Conservation (phyloP, 495 filamentous ascomycete species). For the Aspergillus taichungensis region DNA sequence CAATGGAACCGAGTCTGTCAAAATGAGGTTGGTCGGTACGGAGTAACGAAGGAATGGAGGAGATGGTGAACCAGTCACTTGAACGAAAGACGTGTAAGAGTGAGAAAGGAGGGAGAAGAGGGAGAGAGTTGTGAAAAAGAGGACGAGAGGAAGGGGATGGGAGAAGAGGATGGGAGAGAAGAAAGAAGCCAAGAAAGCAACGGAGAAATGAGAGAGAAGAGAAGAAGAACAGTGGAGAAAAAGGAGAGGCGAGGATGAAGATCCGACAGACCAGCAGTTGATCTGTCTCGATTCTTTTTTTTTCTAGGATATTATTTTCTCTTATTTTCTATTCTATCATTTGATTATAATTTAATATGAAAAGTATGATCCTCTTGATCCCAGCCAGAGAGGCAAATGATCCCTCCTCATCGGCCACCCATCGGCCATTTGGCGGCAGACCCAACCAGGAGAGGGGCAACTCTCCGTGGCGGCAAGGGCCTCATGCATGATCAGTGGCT, state of each 20-base stretch:
- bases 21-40: not conserved
- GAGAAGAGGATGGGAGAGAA: conserved; percentile 1
- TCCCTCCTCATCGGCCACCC: too few species aligned
- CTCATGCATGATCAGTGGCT: too few species aligned
- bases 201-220: conserved; percentile 10
- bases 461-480: too few species aligned
- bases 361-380: too few species aligned
- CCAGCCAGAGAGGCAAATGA: too few species aligned
- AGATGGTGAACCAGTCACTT: not conserved
- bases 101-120: not conserved
- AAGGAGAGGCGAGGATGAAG: conserved; percentile 2
- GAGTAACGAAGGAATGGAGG: not conserved
- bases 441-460: too few species aligned
- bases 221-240: conserved; percentile 7
- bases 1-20: not conserved
- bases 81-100: not conserved
- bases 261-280: not conserved
- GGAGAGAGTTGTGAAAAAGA: not conserved
- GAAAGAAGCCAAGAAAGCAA: conserved; percentile 11
- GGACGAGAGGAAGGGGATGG: not conserved
- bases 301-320: too few species aligned
- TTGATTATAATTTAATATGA: too few species aligned
- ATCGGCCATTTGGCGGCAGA: too few species aligned
- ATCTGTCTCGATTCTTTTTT: not conserved
- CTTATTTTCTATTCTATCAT: too few species aligned